Conservation (phyloP, 2,329 filamentous ascomycete species). For the Aspergillus carbonarius region DNA sequence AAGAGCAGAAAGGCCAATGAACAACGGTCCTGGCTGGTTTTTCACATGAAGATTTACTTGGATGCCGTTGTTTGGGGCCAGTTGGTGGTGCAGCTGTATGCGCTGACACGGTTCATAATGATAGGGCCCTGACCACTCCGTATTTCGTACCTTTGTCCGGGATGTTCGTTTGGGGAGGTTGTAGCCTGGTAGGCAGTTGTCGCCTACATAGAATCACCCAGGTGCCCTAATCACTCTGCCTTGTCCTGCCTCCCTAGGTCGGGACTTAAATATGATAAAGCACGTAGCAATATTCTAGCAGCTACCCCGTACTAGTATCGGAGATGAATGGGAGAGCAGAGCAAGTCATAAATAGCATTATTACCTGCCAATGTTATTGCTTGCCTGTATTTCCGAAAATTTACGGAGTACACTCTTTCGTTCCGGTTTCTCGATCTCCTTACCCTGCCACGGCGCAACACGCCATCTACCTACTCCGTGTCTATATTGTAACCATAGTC, state of each 20-base stretch:
- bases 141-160: slow-evolving; percentile 8
- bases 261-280: no score
- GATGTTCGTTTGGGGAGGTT: not conserved
- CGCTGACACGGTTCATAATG: not conserved
- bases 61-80: slow-evolving; percentile 23
- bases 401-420: no score
- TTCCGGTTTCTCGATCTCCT: no score
- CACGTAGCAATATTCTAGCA: no score
- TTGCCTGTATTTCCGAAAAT: no score
- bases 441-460: not conserved
- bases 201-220: not conserved
- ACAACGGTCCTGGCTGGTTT: not conserved
- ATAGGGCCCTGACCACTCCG: not conserved
- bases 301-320: no score
- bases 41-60: slow-evolving; percentile 13
- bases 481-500: not conserved
- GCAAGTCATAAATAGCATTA: no score
- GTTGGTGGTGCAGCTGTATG: slow-evolving; percentile 16
- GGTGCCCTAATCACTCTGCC: no score
- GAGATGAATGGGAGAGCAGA: no score
- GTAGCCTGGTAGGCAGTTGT: not conserved
- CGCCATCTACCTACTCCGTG: not conserved
- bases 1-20: not conserved
- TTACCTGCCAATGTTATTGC: no score
- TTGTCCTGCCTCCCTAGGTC: no score